phyloP scores from a whole-genome alignment of 441 rosid genomes.

The Euphorbia corollata region DNA sequence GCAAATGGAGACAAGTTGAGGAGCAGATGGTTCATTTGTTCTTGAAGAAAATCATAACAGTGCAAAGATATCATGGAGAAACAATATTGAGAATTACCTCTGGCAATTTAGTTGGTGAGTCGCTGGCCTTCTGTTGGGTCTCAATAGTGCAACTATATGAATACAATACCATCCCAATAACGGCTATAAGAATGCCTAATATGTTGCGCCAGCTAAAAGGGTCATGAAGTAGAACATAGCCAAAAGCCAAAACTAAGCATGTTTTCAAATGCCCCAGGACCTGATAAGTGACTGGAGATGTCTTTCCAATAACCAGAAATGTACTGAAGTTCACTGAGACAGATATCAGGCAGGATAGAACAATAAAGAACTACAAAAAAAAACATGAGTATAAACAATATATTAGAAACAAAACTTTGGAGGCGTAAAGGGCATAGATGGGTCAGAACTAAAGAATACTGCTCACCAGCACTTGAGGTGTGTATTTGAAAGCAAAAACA shows the following conservation, averaged over 20 bases:
- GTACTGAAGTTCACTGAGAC: conserved; percentile 99
- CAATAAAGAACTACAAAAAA: conserved; percentile 87
- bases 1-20: neutral
- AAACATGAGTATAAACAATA: neutral
- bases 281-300: conserved; percentile 98
- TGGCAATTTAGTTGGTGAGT: conserved; percentile 50
- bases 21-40: neutral
- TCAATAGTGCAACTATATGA: conserved; percentile 70
- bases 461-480: conserved; percentile 90
- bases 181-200: conserved; percentile 78
- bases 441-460: conserved; percentile 6
- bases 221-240: conserved; percentile 74
- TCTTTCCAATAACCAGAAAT: conserved; percentile 91
- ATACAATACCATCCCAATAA: conserved; percentile 80
- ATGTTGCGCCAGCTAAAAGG: conserved; percentile 98
- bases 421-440: neutral
- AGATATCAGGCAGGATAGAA: conserved; percentile 87
- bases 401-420: conserved; percentile 24
- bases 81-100: conserved; percentile 44
- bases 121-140: conserved; percentile 76
- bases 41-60: neutral
- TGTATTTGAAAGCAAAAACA: conserved; percentile 92
- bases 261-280: conserved; percentile 96
- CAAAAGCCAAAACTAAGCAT: conserved; percentile 92
- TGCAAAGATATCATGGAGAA: neutral